phyloP scores from a whole-genome alignment of 805 yeast species.

The Hanseniaspora guilliermondii region DNA sequence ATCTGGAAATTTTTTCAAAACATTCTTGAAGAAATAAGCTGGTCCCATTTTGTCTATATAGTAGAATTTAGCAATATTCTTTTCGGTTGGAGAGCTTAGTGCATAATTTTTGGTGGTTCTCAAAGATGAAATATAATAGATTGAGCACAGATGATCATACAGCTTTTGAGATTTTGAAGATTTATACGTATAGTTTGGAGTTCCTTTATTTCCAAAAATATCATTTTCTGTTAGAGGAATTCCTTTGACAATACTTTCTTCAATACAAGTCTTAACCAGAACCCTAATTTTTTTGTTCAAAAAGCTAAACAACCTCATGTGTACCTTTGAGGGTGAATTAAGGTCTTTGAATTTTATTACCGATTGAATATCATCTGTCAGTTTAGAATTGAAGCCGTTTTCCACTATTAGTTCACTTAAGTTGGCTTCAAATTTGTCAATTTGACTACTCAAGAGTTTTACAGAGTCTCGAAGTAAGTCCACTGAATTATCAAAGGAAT shows the following conservation, averaged over 20 bases:
- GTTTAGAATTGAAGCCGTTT: not conserved
- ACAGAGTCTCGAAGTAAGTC: not conserved
- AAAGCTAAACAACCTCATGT: not conserved
- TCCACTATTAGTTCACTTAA: not conserved
- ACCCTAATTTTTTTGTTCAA: not conserved
- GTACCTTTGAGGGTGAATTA: not conserved
- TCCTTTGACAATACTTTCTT: not conserved
- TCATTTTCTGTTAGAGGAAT: not conserved
- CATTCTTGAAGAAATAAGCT: not conserved
- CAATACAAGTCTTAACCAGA: not conserved
- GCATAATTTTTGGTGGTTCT: not conserved
- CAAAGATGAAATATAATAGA: not conserved
- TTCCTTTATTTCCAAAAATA: not conserved
- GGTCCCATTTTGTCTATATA: not conserved
- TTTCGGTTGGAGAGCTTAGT: not conserved
- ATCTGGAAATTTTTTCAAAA: constrained; percentile 2
- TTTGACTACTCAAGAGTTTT: not conserved
- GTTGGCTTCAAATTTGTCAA: not conserved
- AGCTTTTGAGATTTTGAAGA: not conserved
- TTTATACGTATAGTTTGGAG: not conserved
- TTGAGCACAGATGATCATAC: not conserved
- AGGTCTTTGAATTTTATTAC: not conserved
- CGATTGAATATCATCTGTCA: not conserved
- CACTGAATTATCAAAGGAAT: not conserved
- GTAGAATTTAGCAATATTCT: not conserved